These are phyloP conservation scores for Orbilia oligospora DNA, from an alignment of 2,329 filamentous ascomycete species.

Conservation along the genomic window DNA sequence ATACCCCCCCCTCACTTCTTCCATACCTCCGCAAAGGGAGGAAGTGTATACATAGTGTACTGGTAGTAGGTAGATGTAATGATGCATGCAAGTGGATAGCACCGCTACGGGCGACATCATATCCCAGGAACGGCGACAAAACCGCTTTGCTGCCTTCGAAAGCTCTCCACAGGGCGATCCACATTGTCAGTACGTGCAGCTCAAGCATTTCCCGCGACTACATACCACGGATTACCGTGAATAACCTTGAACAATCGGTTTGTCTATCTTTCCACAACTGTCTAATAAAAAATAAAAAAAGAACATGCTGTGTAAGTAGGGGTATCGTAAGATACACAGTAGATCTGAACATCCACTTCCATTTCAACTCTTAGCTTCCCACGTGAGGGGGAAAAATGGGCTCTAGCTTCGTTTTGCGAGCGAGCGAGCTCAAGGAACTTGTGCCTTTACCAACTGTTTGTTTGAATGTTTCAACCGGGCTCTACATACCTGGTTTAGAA, in stretches of 20 bases:
- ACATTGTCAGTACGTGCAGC: background rate
- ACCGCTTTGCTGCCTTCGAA: slow-evolving; percentile 22
- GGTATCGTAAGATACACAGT: slow-evolving; percentile 1
- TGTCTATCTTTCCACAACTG: background rate
- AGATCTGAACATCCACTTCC: slow-evolving; percentile 22
- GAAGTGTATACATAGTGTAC: too few relatives aligned
- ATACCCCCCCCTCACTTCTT: background rate
- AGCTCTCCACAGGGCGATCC: background rate
- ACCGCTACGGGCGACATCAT: slow-evolving; percentile 18
- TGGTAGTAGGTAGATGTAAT: slow-evolving; percentile 12
- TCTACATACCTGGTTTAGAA: slow-evolving; percentile 23
- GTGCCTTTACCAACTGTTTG: slow-evolving; percentile 28
- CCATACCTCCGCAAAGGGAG: background rate
- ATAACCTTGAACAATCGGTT: slow-evolving; percentile 25
- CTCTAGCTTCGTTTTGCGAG: slow-evolving; percentile 12
- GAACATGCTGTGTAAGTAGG: too few relatives aligned
- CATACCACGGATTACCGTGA: slow-evolving; percentile 18
- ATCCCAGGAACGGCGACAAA: slow-evolving; percentile 19
- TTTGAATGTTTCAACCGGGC: slow-evolving; percentile 30
- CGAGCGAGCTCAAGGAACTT: slow-evolving; percentile 1
- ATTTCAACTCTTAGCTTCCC: slow-evolving; percentile 10
- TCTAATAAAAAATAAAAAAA: background rate
- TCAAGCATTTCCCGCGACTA: slow-evolving; percentile 6
- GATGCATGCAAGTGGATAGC: slow-evolving; percentile 19
- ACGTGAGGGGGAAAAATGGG: slow-evolving; percentile 30